phyloP scores from a whole-genome alignment of 2,329 filamentous ascomycete genomes.

The Penicillium sp. region DNA sequence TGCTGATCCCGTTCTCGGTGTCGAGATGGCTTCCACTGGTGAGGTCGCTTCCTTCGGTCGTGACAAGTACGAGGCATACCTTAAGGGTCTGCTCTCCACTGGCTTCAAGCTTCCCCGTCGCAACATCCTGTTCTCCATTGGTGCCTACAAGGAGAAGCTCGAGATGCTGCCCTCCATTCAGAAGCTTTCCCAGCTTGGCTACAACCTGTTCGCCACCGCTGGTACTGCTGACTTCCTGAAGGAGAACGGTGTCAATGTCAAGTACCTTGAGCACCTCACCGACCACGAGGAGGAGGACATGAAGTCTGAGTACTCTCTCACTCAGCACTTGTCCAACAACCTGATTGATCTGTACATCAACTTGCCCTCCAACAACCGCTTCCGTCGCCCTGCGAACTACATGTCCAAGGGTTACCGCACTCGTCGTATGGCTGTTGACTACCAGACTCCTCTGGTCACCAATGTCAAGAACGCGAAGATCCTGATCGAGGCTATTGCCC shows the following conservation, averaged over 20 bases:
- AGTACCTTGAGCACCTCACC: constrained; percentile 86
- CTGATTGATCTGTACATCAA: constrained; percentile 99
- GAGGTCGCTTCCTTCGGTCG: constrained; percentile 95
- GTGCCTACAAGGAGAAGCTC: constrained; percentile 96
- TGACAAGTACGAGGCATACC: constrained; percentile 96
- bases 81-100: constrained; percentile 93
- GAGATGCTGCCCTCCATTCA: constrained; percentile 93
- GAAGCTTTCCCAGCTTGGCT: constrained; percentile 87
- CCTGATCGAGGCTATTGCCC: constrained; percentile 87
- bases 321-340: constrained; percentile 95
- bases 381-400: constrained; percentile 93
- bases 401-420: constrained; percentile 98
- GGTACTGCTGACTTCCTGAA: constrained; percentile 96
- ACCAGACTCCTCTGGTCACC: constrained; percentile 94
- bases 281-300: constrained; percentile 73
- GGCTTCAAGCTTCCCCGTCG: constrained; percentile 95
- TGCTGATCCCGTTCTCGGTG: constrained; percentile 92
- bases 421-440: constrained; percentile 95
- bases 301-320: constrained; percentile 94
- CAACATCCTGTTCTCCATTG: constrained; percentile 93
- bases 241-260: constrained; percentile 86
- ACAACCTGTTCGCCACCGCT: constrained; percentile 92
- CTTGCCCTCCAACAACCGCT: constrained; percentile 96
- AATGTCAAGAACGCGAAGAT: constrained; percentile 99
- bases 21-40: constrained; percentile 98